These are phyloP conservation scores for Myxozyma melibiosi DNA, from an alignment of 805 yeast species.

Conservation along the genomic window DNA sequence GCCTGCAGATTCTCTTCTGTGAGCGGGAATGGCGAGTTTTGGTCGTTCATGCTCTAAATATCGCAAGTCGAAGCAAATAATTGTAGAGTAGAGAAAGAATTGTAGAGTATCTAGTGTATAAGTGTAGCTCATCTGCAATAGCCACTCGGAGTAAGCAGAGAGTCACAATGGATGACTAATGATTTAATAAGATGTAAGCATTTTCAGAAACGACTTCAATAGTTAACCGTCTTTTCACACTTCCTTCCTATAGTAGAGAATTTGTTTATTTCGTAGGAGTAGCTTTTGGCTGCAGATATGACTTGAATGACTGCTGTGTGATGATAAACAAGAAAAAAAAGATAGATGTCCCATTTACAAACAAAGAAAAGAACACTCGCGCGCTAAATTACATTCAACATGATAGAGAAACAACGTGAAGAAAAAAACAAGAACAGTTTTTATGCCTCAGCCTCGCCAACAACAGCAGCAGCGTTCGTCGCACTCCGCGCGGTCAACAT, in stretches of 20 bases:
- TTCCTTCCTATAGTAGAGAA: too few relatives aligned
- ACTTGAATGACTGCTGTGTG: too few relatives aligned
- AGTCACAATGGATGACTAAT: not conserved
- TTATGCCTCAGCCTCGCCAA: constrained; percentile 9
- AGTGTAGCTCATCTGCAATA: too few relatives aligned
- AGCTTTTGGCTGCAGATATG: too few relatives aligned
- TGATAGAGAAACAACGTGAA: not conserved
- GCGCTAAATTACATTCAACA: not conserved
- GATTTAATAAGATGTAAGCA: not conserved
- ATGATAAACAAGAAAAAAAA: too few relatives aligned
- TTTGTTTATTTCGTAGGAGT: too few relatives aligned
- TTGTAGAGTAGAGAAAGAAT: too few relatives aligned
- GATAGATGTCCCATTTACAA: not conserved
- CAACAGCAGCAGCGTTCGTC: constrained; percentile 11
- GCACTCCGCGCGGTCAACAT: constrained; percentile 35
- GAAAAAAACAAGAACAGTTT: not conserved
- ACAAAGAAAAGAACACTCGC: not conserved
- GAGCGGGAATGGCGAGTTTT: constrained; percentile 21
- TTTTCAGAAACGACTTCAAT: too few relatives aligned
- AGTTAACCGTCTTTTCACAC: too few relatives aligned
- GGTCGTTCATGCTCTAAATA: constrained; percentile 1
- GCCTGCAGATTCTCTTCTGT: constrained; percentile 33
- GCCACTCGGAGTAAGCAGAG: too few relatives aligned
- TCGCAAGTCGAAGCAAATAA: too few relatives aligned
- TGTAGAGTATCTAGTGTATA: too few relatives aligned